Percentiles rank a stretch among this genome's conserved stretches.
Conservation (phyloP, 768 basidiomycete genomes). For the Filobasidium wieringae region DNA sequence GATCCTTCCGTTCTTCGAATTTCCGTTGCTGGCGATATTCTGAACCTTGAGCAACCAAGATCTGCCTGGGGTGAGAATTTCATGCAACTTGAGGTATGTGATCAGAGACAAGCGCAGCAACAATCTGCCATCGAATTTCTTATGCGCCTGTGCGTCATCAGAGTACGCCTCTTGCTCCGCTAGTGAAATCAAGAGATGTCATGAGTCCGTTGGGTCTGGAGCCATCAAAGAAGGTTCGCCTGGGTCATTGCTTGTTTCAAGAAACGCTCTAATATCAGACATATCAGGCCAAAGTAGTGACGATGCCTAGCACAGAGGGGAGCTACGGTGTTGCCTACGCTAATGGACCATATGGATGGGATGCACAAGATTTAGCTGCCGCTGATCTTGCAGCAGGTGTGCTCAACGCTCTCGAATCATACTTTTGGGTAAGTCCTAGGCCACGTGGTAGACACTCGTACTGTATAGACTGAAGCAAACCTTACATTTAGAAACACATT, state of each 20-base stretch:
- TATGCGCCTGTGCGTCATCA: not conserved
- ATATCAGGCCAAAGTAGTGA: constrained; percentile 64
- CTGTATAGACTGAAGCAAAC: not conserved
- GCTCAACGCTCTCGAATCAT: constrained; percentile 86
- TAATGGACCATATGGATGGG: constrained; percentile 65
- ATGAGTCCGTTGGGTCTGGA: constrained; percentile 63
- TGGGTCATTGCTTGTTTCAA: not conserved
- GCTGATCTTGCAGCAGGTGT: constrained; percentile 72
- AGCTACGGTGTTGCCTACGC: constrained; percentile 68
- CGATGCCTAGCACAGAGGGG: constrained; percentile 87
- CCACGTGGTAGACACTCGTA: not conserved
- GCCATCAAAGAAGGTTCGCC: constrained; percentile 55
- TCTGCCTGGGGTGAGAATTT: constrained; percentile 67
- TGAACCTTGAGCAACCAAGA: constrained; percentile 57
- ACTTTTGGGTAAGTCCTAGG: constrained; percentile 64
- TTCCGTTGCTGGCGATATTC: constrained; percentile 76
- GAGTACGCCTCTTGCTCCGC: not conserved
- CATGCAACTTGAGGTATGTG: constrained; percentile 49
- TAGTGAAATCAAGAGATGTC: constrained; percentile 52
- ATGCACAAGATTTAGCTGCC: constrained; percentile 73
- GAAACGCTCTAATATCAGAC: not conserved
- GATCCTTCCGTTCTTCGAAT: constrained; percentile 73
- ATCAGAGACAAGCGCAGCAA: not conserved
- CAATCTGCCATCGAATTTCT: not conserved
- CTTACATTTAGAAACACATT: constrained; percentile 41